A percentile compares a stretch with the other conserved stretches of the same genome.
These are phyloP conservation scores for Cephalotrichum gorgonifer DNA, from an alignment of 2,329 filamentous ascomycete species.

Conservation along the genomic window DNA sequence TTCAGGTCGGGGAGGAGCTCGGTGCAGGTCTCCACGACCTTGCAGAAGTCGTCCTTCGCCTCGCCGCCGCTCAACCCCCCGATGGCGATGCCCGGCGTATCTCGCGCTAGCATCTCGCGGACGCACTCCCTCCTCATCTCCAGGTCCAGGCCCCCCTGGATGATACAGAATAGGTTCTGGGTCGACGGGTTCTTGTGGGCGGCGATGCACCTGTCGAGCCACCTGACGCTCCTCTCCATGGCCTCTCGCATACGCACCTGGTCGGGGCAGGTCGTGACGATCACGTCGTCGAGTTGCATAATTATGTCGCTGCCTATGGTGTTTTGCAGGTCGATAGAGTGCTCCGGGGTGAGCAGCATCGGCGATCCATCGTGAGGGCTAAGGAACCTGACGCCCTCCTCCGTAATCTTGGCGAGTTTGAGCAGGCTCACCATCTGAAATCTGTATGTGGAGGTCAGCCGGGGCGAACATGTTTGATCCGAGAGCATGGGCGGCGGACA, in stretches of 20 bases:
- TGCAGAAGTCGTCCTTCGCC: conserved; percentile 85
- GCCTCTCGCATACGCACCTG: conserved; percentile 79
- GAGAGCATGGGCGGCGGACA: background rate
- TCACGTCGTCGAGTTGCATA: conserved; percentile 98
- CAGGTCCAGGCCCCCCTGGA: conserved; percentile 87
- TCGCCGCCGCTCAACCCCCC: conserved; percentile 91
- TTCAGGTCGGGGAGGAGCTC: conserved; percentile 76
- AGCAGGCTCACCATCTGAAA: conserved; percentile 99
- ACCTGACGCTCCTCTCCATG: conserved; percentile 88
- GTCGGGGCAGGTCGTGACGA: conserved; percentile 92
- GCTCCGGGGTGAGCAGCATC: conserved; percentile 95
- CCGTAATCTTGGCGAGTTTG: conserved; percentile 85
- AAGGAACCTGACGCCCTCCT: conserved; percentile 92
- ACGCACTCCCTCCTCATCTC: conserved; percentile 79
- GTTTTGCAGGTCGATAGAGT: conserved; percentile 93
- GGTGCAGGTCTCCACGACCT: conserved; percentile 81
- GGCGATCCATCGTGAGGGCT: conserved; percentile 90
- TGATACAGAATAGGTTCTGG: conserved; percentile 97
- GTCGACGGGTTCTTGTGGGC: conserved; percentile 73
- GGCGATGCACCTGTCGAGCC: conserved; percentile 89
- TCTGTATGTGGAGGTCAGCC: conserved; percentile 32
- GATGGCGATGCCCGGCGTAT: conserved; percentile 94
- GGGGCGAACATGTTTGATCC: background rate
- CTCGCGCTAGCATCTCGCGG: conserved; percentile 72
- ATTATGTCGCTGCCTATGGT: conserved; percentile 97